phyloP scores from a whole-genome alignment of 768 basidiomycete species.

The Collybia sordida region DNA sequence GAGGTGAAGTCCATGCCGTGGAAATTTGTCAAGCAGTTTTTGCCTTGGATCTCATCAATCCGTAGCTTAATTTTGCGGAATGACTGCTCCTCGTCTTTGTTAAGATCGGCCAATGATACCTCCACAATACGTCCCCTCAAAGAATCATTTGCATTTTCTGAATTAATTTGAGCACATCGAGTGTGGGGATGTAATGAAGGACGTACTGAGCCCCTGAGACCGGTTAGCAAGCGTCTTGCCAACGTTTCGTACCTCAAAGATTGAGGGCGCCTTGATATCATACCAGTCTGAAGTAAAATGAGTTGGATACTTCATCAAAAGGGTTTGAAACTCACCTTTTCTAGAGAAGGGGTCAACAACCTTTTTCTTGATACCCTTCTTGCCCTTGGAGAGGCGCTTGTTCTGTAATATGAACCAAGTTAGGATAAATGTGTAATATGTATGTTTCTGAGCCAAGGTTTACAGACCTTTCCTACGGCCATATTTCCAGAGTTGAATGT shows the following conservation, averaged over 20 bases:
- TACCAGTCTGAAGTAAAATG: constrained; percentile 80
- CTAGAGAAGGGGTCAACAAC: constrained; percentile 99
- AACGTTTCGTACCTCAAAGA: constrained; percentile 94
- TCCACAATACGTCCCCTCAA: constrained; percentile 96
- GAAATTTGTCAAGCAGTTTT: constrained; percentile 99
- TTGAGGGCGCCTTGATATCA: constrained; percentile 97
- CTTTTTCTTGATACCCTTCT: constrained; percentile 99
- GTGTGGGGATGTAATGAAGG: neutral
- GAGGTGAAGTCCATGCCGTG: constrained; percentile 99
- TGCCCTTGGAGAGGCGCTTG: constrained; percentile 97
- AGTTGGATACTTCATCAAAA: neutral
- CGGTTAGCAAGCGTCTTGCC: constrained; percentile 99
- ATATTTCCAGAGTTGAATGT: constrained; percentile 51
- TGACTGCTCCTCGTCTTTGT: constrained; percentile 99
- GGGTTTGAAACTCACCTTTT: constrained; percentile 67
- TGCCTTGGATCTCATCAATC: constrained; percentile 95
- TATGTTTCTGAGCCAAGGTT: constrained; percentile 1
- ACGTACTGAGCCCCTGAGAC: constrained; percentile 96
- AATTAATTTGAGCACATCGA: constrained; percentile 1
- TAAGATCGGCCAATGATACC: constrained; percentile 94
- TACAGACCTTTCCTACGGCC: constrained; percentile 86
- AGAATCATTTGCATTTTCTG: constrained; percentile 99
- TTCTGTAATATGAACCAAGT: constrained; percentile 53
- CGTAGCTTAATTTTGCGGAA: constrained; percentile 99
- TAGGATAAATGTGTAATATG: neutral